Percentiles rank a stretch among this genome's conserved stretches.
Conservation (phyloP, 257 asterid genomes). For the Hygrophila difformis region DNA sequence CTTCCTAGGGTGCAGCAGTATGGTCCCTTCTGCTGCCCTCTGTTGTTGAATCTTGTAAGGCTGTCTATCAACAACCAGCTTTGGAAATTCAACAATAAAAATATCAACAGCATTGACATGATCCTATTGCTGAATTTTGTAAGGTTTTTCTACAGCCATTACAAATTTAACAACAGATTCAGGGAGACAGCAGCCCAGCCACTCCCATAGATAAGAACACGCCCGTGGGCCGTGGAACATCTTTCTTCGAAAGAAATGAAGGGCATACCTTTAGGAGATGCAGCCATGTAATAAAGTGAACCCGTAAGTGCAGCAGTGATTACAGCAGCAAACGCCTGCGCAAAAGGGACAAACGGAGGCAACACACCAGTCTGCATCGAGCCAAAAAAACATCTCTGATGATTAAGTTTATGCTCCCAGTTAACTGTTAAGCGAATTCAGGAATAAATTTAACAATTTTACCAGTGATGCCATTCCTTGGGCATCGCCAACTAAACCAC, state of each 20-base stretch:
- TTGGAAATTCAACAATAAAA: too few relatives aligned
- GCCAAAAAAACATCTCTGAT: constrained; percentile 6
- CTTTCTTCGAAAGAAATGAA: not conserved
- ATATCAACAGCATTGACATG: too few relatives aligned
- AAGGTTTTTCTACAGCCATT: too few relatives aligned
- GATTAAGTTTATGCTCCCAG: not conserved
- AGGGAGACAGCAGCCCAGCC: too few relatives aligned
- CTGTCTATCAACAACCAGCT: too few relatives aligned
- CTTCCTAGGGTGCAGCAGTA: too few relatives aligned
- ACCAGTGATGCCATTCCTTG: constrained; percentile 91
- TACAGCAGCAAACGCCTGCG: constrained; percentile 95
- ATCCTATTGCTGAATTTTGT: too few relatives aligned
- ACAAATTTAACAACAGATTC: too few relatives aligned
- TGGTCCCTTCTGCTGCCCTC: too few relatives aligned
- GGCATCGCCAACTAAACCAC: constrained; percentile 59
- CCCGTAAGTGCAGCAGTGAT: constrained; percentile 89
- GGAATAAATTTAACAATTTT: constrained; percentile 13
- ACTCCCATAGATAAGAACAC: too few relatives aligned
- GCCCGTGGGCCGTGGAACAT: too few relatives aligned
- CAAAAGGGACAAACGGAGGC: constrained; percentile 94
- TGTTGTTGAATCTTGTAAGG: too few relatives aligned
- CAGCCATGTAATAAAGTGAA: constrained; percentile 77
- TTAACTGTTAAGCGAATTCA: not conserved
- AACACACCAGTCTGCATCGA: constrained; percentile 65
- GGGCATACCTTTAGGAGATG: constrained; percentile 76